Base-by-base conservation (phyloP, 805 yeast genomes). In the Hanseniaspora nectarophila region DNA sequence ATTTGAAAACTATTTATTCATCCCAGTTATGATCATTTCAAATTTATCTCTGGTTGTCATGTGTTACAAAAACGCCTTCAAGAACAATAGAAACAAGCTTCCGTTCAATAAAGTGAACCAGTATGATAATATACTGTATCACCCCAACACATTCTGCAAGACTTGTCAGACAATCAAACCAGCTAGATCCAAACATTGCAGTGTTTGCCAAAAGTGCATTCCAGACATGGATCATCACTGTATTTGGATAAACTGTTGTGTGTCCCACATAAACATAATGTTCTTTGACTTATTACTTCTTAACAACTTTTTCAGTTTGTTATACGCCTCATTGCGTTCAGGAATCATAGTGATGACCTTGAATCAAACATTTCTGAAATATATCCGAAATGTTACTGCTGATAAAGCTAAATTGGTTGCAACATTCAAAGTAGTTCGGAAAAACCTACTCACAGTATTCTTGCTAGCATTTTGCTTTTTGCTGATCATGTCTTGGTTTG, bases 141-240 rank as follows among this genome's bases (percentile, higher is more conserved):
- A 76, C 60, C 68, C 73, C 6, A 66, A 64, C 45, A 67, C 64
- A 13, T 68, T 67, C 56, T 82, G 89, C 57, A 43, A 71, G 0
- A 74, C 82, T 1, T 86, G 95, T 60, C 67, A 73, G 18, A 65
- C 76, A 18, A 72, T 78, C 72, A 71, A 88, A 57, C 81, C 84
- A 0, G 82, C 88, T 0, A 67, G 95, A 37, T 72, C 92, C 0
- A 80, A 81, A 55, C 95, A 86, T 66, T 86, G 95, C 60, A 70
- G 76, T 5, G 70, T 73, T 5, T 86, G 95, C 63, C 75, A 75
- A 51, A 62, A 66, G 2, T 86, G 95, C 61, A 70, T 83, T 5
- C 63, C 75, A 10, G 59, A 74, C 45, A 82, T 77, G 58, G 95
- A 86, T 59, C 90, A 82, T 61, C 89, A 82, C 63, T 82, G 90